Conservation (phyloP, 352 stramenopile species). For the Globisporangium cylindrosporum region DNA sequence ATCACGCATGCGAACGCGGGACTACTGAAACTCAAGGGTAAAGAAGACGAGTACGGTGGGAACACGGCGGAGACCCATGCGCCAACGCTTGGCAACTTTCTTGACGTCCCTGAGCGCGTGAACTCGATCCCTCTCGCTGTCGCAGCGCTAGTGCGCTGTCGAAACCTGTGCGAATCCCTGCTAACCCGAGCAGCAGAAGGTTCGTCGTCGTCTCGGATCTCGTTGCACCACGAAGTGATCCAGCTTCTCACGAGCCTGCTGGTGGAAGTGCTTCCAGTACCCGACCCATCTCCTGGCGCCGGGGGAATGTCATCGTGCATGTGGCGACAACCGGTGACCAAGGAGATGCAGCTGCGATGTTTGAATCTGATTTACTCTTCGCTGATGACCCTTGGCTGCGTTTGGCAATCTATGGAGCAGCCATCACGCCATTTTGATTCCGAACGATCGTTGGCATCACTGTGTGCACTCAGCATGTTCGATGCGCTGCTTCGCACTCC, state of each 20-base stretch:
- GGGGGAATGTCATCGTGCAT: constrained; percentile 38
- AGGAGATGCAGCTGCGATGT: constrained; percentile 81
- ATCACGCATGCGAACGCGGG: constrained; percentile 57
- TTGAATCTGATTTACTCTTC: constrained; percentile 73
- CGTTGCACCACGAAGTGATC: constrained; percentile 87
- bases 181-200: constrained; percentile 78
- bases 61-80: constrained; percentile 63
- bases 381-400: constrained; percentile 75
- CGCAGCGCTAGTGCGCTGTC: constrained; percentile 76
- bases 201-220: constrained; percentile 88
- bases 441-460: constrained; percentile 69
- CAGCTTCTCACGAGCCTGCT: constrained; percentile 81
- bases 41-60: constrained; percentile 77
- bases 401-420: constrained; percentile 89
- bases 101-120: constrained; percentile 83
- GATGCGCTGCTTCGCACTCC: constrained; percentile 79
- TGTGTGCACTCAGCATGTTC: constrained; percentile 80
- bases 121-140: constrained; percentile 72
- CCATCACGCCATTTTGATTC: constrained; percentile 86
- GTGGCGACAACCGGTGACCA: constrained; percentile 66
- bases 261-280: constrained; percentile 81
- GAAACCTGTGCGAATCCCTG: constrained; percentile 73
- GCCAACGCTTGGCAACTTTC: constrained; percentile 71
- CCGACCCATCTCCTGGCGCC: constrained; percentile 28
- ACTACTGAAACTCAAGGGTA: constrained; percentile 46